phyloP scores from a whole-genome alignment of 202 grass and related monocot genomes.

The Digitaria exilis region DNA sequence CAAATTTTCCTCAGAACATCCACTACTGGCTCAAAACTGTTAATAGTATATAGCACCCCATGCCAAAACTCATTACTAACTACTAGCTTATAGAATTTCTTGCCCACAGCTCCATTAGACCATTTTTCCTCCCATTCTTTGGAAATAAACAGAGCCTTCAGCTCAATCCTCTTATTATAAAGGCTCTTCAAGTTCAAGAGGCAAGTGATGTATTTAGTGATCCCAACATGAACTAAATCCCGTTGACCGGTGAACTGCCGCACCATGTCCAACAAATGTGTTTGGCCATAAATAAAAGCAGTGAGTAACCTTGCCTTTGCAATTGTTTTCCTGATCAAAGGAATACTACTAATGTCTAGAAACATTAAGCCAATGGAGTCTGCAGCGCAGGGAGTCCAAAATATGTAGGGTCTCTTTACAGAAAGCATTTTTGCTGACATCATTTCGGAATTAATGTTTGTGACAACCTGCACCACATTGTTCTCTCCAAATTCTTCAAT shows the following conservation, averaged over 20 bases:
- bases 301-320: background rate
- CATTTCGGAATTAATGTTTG: background rate
- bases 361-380: background rate
- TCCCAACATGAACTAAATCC: constrained; percentile 16
- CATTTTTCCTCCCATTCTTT: constrained; percentile 21
- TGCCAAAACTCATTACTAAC: background rate
- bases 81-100: background rate
- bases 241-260: background rate
- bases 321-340: constrained; percentile 7
- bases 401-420: constrained; percentile 15
- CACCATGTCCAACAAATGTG: background rate
- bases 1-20: background rate
- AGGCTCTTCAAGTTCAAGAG: background rate
- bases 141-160: constrained; percentile 20
- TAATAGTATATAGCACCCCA: background rate
- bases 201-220: background rate
- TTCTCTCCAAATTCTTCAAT: no score
- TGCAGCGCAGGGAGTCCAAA: constrained; percentile 19
- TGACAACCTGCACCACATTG: no score
- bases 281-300: constrained; percentile 3
- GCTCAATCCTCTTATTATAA: constrained; percentile 1
- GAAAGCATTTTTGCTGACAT: background rate
- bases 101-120: background rate
- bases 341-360: background rate
- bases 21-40: constrained; percentile 10